Percentiles rank a stretch among this genome's conserved stretches.
Conservation (phyloP, 106 monocot genomes). For the Alisma plantagoaquatica region DNA sequence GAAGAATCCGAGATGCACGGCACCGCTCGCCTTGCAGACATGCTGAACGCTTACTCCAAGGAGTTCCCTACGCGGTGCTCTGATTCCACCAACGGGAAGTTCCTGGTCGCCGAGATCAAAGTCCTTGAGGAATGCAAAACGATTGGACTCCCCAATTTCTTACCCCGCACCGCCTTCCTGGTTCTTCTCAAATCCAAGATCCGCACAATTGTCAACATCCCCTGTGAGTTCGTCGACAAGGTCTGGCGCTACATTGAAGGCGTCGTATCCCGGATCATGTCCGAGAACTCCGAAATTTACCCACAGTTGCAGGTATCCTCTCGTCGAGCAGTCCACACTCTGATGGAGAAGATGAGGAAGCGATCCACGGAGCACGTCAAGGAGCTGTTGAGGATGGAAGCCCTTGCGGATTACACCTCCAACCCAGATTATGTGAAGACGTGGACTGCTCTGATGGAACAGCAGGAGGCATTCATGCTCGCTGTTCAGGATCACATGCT, state of each 20-base stretch:
- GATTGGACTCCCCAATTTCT: conserved; percentile 1
- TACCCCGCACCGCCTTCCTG: conserved; percentile 6
- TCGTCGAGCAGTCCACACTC: neutral
- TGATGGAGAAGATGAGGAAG: conserved; percentile 2
- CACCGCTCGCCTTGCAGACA: no score
- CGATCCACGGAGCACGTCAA: neutral
- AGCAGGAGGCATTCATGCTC: neutral
- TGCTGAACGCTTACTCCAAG: no score
- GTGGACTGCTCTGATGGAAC: neutral
- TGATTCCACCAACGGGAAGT: no score
- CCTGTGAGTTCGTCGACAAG: neutral
- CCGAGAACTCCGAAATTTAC: neutral
- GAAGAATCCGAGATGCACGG: no score
- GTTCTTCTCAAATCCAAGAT: neutral
- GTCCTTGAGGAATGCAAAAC: conserved; percentile 6
- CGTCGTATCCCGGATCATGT: neutral
- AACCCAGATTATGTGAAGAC: conserved; percentile 4
- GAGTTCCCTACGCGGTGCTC: no score
- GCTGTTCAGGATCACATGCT: neutral
- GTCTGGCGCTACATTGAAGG: conserved; percentile 12
- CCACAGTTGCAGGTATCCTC: conserved; percentile 1
- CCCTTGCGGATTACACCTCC: conserved; percentile 1
- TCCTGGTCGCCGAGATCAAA: no score
- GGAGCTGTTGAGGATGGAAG: conserved; percentile 8
- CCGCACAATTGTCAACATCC: neutral